These are phyloP conservation scores for Russula brevipes DNA, from an alignment of 768 basidiomycete species.

Conservation along the genomic window DNA sequence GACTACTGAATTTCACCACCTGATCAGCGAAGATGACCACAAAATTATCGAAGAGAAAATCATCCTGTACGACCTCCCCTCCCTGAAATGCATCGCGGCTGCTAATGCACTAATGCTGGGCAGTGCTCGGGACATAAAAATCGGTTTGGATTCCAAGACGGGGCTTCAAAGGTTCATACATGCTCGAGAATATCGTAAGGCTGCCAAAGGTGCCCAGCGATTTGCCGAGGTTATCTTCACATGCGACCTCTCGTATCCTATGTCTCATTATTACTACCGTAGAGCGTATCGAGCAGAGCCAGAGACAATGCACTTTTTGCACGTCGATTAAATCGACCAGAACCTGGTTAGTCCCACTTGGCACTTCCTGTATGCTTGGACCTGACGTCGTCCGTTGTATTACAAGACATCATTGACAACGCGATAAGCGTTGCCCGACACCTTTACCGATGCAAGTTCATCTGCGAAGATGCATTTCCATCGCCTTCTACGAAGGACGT, in stretches of 20 bases:
- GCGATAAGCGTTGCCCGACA: neutral
- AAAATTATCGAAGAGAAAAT: neutral
- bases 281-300: slow-evolving; percentile 3
- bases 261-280: neutral
- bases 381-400: neutral
- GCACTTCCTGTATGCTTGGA: neutral
- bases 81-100: neutral
- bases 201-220: neutral
- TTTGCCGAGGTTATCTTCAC: slow-evolving; percentile 1
- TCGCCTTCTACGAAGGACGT: neutral
- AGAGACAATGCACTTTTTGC: neutral
- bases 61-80: neutral
- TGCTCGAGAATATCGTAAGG: slow-evolving; percentile 7
- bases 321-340: neutral
- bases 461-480: slow-evolving; percentile 13
- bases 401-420: neutral
- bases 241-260: neutral
- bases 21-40: neutral
- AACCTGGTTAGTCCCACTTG: neutral
- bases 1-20: neutral
- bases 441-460: neutral
- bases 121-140: slow-evolving; percentile 2
- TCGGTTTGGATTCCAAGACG: neutral
- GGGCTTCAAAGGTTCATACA: neutral
- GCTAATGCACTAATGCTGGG: neutral